Base-by-base conservation (phyloP, 371 early-diverging fungal genomes). In the Zychaea mexicana region DNA sequence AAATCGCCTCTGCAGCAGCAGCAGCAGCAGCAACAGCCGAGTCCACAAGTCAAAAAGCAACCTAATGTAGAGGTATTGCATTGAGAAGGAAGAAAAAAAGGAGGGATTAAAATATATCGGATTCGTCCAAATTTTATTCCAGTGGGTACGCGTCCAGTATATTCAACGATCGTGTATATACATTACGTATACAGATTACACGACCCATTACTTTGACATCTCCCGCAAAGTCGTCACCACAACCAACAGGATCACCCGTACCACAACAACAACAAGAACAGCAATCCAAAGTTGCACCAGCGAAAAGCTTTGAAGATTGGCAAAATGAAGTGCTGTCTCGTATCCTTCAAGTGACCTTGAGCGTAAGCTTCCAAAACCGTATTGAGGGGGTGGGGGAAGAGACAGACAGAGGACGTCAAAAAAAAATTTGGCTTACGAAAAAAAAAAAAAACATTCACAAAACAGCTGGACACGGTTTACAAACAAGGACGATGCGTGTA, bases 271-370 rank as follows among this genome's bases (percentile, higher is more conserved):
- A 49, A 27, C 57, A 49, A 56, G 28, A 57, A 60, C 32, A 33
- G 28, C 24, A 28, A 7, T 52, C 13, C 22, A 47, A 55, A 8
- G 66, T 66, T 3, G 65, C 61, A 60, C 76, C 89, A 7, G 77
- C 77, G 24, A 84, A 87, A 67, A 75, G 86, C n/a, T 86, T 92
- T 66, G 91, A 89, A 21, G 90, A 92, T 36, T 95, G 97, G 97
- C 92, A 92, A 68, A 89, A 93, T 66, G 88, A 89, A 47, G 92
- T 91, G 0, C 71, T 93, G 17, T 89, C 91, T 17, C 88, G 85
- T 59, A 83, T 96, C n/a, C 82, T 96, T 38, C 81, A 85, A 45
- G 91, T 93, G n/a, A 92, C 93, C 3, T 76, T 96, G 57, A 78
- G 90, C 65, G 94, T 92, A 78, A 71, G 86, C 63, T 5, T n/a